Evolutionary conservation across 495 filamentous ascomycete genomes (phyloP).

Genomic region (Podospora comata): DNA sequence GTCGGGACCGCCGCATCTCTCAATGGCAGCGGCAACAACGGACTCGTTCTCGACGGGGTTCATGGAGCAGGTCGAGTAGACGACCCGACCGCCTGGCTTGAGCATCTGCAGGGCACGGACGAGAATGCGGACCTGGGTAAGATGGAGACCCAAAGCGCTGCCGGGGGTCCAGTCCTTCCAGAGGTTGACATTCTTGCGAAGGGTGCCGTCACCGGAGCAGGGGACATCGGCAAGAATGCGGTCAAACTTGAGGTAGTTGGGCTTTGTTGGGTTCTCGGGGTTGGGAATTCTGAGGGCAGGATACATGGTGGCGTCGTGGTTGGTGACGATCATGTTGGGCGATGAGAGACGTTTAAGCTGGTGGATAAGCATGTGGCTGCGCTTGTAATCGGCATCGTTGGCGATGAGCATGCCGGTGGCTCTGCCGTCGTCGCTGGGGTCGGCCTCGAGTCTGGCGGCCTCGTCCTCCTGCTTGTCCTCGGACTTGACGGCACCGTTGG

Average conservation of each 20-base stretch:
- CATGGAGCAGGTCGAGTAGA: conserved; percentile 98
- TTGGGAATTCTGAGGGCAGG: conserved; percentile 78
- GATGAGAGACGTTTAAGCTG: conserved; percentile 96
- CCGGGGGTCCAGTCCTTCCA: conserved; percentile 92
- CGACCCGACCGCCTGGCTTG: conserved; percentile 87
- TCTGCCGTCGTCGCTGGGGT: conserved; percentile 73
- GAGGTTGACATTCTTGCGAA: conserved; percentile 83
- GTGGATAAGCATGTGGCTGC: conserved; percentile 93
- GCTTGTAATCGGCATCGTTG: conserved; percentile 93
- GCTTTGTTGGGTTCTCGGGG: conserved; percentile 46
- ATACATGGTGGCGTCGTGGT: conserved; percentile 96
- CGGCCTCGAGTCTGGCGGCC: conserved; percentile 49
- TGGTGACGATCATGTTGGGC: conserved; percentile 94
- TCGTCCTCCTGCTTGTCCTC: conserved; percentile 47
- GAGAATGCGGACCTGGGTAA: conserved; percentile 82
- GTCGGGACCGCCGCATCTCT: conserved; percentile 77
- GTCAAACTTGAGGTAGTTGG: conserved; percentile 90
- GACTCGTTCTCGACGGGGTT: conserved; percentile 97
- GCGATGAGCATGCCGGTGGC: conserved; percentile 89
- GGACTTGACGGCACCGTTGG: conserved; percentile 46
- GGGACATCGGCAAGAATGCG: conserved; percentile 95
- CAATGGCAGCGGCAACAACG: conserved; percentile 78
- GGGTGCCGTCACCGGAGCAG: conserved; percentile 91
- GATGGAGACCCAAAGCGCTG: conserved; percentile 78
- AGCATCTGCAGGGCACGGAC: conserved; percentile 94